Evolutionary conservation across 208 protist species (phyloP), one percentile per base, ranked within the genome.

Genomic region (Crithidia expoeki): DNA sequence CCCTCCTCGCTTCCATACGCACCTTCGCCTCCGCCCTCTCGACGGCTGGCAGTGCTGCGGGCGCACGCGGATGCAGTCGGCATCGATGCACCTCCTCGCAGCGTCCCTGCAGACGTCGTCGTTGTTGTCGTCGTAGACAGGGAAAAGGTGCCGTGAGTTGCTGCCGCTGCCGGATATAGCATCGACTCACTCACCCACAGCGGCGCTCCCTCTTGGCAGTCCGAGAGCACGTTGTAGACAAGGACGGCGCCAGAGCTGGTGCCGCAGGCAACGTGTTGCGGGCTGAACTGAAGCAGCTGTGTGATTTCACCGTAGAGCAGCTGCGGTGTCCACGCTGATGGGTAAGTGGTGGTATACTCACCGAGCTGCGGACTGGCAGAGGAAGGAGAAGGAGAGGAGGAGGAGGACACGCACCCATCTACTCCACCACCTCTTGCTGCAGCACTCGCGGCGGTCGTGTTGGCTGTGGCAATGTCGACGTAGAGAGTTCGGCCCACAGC

Each of bases 221-320:
- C 90, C n/a, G 81, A 84, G 33, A 93, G 70, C 0, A 93, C 72
- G 63, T 93, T 84, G 73, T 88, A 95, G 53, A 92, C 85, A 23
- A 93, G 59, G 2, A 95, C 62, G 19, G 90, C 87, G 21, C 90
- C 90, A 10, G 83, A 85, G 11, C 80, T 76, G 12, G 86, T 92
- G 50, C 82, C 88, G 68, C 85, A 92, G 2, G 76, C 88, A n/a
- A 93, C 49, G 61, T 85, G 75, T 34, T 95, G 85, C 55, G 74
- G 59, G 4, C 77, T 80, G 16, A 91, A 64, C 49, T 91, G 83
- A 40, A 76, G 42, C 32, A 95, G 76, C 46, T 34, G 36, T 21
- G 71, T 66, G n/a, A 95, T 62, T 2, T 89, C 81, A 11, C 90
- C 90, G 46, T 83, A 88, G 11, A 49, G 10, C 23, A 38, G 36